Percentiles rank a stretch among this genome's conserved stretches.
Conservation (phyloP, 2,329 filamentous ascomycete genomes). For the Neurospora sp. region DNA sequence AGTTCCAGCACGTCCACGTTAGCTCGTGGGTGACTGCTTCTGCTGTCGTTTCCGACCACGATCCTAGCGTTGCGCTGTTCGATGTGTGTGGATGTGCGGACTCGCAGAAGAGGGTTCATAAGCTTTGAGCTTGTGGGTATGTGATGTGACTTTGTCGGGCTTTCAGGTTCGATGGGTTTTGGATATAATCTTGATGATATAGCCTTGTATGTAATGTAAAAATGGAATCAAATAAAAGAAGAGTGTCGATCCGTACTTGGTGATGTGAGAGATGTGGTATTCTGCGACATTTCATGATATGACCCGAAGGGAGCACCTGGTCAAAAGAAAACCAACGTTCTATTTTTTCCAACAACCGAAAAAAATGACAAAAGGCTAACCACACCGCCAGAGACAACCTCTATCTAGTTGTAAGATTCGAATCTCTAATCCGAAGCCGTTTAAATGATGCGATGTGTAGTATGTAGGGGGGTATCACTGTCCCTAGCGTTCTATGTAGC, state of each 20-base stretch:
- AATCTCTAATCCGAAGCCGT: not conserved
- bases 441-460: not conserved
- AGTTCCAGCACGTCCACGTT: constrained; percentile 59
- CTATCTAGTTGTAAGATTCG: not conserved
- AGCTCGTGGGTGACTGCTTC: constrained; percentile 55
- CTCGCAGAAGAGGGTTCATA: not conserved
- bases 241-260: not conserved
- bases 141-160: not conserved
- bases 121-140: not conserved
- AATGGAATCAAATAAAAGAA: not conserved
- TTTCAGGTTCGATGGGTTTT: not conserved
- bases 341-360: not conserved
- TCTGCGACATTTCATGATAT: not conserved
- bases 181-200: not conserved
- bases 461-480: not conserved
- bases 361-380: not conserved
- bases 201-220: not conserved
- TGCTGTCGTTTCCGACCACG: constrained; percentile 55
- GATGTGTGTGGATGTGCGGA: constrained; percentile 41
- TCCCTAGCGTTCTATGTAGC: not conserved
- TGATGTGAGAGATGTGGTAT: not conserved
- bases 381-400: not conserved
- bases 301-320: not conserved
- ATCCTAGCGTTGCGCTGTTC: constrained; percentile 55
- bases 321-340: not conserved